Conservation (phyloP, 192 early-diverging fungal genomes). For the Lunasporangiospora selenospora region DNA sequence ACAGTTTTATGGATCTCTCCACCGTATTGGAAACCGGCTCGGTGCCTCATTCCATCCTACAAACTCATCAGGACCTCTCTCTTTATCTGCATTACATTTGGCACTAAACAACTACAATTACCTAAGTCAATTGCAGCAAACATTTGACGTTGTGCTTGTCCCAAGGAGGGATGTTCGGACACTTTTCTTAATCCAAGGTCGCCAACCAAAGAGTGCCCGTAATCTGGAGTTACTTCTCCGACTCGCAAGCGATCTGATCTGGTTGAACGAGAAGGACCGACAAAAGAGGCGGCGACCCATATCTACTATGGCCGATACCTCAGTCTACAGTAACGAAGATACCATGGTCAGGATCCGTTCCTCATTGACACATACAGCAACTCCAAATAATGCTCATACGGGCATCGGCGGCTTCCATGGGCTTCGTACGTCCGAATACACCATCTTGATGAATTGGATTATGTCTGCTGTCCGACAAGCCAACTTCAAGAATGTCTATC, state of each 20-base stretch:
- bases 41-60: neutral
- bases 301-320: too few relatives aligned
- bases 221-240: slow-evolving; percentile 25
- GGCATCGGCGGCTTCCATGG: slow-evolving; percentile 24
- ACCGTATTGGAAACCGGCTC: neutral
- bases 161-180: slow-evolving; percentile 19
- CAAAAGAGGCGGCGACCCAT: neutral
- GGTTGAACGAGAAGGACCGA: slow-evolving; percentile 32
- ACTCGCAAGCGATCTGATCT: slow-evolving; percentile 34
- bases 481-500: neutral
- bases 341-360: too few relatives aligned
- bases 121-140: slow-evolving; percentile 15
- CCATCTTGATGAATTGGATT: slow-evolving; percentile 38
- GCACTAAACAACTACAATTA: slow-evolving; percentile 12
- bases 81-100: neutral
- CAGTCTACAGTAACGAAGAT: too few relatives aligned
- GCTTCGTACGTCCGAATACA: slow-evolving; percentile 28
- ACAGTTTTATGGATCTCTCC: slow-evolving; percentile 11
- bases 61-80: neutral
- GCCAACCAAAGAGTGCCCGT: slow-evolving; percentile 14
- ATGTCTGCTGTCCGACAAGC: slow-evolving; percentile 3
- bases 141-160: slow-evolving; percentile 16
- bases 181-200: slow-evolving; percentile 23
- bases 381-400: too few relatives aligned
- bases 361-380: too few relatives aligned